Percentiles rank a stretch among this genome's conserved stretches.
These are phyloP conservation scores for Penicillium sp. DNA, from an alignment of 2,329 filamentous ascomycete species.

Conservation along the genomic window DNA sequence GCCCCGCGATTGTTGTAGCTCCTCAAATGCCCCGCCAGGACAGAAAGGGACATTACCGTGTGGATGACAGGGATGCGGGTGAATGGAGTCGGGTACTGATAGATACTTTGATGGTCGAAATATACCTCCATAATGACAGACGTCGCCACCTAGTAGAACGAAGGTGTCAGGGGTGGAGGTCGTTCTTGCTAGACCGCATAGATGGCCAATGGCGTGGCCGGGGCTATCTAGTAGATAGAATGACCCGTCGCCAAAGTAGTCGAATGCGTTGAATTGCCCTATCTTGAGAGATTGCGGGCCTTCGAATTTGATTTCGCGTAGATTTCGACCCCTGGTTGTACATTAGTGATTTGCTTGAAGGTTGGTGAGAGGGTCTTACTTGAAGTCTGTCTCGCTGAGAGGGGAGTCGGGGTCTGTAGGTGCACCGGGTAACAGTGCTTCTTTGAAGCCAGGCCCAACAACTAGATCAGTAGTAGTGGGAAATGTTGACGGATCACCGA, in stretches of 20 bases:
- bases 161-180: constrained; percentile 38
- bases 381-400: constrained; percentile 42
- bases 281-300: background rate
- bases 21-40: constrained; percentile 5
- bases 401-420: constrained; percentile 42
- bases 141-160: constrained; percentile 54
- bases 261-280: constrained; percentile 39
- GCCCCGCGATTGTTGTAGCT: constrained; percentile 13
- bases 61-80: too few species aligned
- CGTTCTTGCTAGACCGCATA: constrained; percentile 47
- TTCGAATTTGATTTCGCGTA: constrained; percentile 29
- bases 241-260: constrained; percentile 45
- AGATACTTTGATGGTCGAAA: constrained; percentile 41
- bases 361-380: background rate
- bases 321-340: background rate
- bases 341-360: too few species aligned
- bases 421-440: constrained; percentile 45
- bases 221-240: constrained; percentile 40
- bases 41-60: background rate
- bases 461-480: constrained; percentile 44
- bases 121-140: constrained; percentile 47
- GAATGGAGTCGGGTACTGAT: too few species aligned
- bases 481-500: constrained; percentile 47
- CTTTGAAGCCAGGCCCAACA: constrained; percentile 51
- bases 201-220: constrained; percentile 50